phyloP scores from a whole-genome alignment of 805 yeast species.

The Cyberlindnera suaveolens region DNA sequence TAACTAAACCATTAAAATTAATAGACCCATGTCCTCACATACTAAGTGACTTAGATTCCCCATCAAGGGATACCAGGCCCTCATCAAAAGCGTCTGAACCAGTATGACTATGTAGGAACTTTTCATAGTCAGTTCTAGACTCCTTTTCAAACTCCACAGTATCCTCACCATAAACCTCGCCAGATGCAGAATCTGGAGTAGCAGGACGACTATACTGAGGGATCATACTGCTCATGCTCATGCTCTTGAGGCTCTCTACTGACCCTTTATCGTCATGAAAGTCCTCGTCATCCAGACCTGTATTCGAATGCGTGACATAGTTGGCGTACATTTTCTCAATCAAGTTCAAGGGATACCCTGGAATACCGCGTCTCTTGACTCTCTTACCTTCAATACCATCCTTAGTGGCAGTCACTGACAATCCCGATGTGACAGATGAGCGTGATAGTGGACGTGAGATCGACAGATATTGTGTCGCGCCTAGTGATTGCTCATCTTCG shows the following conservation, averaged over 20 bases:
- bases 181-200: slow-evolving; percentile 1
- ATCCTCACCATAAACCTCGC: slow-evolving; percentile 7
- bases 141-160: slow-evolving; percentile 16
- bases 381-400: slow-evolving; percentile 67
- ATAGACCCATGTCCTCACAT: no score
- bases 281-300: slow-evolving; percentile 3
- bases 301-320: slow-evolving; percentile 9
- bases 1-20: not conserved
- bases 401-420: slow-evolving; percentile 70
- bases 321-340: slow-evolving; percentile 30
- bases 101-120: slow-evolving; percentile 11
- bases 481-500: slow-evolving; percentile 5
- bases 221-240: slow-evolving; percentile 23
- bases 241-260: slow-evolving; percentile 17
- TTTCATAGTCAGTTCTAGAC: slow-evolving; percentile 17
- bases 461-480: slow-evolving; percentile 10
- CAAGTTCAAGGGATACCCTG: slow-evolving; percentile 32
- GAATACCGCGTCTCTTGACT: slow-evolving; percentile 38
- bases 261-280: slow-evolving; percentile 14
- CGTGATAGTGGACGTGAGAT: slow-evolving; percentile 55
- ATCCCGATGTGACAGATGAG: slow-evolving; percentile 55
- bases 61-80: not conserved
- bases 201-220: slow-evolving; percentile 21
- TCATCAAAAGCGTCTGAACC: not conserved
- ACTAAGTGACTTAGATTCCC: not conserved